Percentiles rank a stretch among this genome's conserved stretches.
These are phyloP conservation scores for Pichia sp. DNA, from an alignment of 1,139 yeast species.

Conservation along the genomic window DNA sequence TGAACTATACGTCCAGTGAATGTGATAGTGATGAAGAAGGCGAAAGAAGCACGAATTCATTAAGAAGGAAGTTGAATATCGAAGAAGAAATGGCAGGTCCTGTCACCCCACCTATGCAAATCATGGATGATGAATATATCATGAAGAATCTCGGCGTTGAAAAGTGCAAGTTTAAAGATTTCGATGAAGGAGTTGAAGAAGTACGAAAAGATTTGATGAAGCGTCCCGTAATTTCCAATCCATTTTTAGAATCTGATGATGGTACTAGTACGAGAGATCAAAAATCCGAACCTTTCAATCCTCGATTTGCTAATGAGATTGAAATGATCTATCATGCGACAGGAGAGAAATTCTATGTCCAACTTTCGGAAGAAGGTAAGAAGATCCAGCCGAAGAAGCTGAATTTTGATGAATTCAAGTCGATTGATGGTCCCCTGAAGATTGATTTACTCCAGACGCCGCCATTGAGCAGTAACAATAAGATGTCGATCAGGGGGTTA, in stretches of 20 bases:
- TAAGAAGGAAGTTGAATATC: conserved; percentile 15
- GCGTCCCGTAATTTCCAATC: conserved; percentile 13
- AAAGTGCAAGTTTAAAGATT: conserved; percentile 7
- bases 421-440: neutral
- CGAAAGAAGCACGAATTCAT: neutral
- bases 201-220: conserved; percentile 13
- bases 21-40: conserved; percentile 14
- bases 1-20: conserved; percentile 19
- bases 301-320: conserved; percentile 27
- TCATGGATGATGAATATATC: conserved; percentile 25
- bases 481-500: conserved; percentile 13
- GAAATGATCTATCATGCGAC: conserved; percentile 30
- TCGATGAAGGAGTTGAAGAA: conserved; percentile 17
- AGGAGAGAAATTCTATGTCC: conserved; percentile 24
- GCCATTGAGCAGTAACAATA: neutral
- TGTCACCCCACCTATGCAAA: conserved; percentile 28
- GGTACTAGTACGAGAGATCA: neutral
- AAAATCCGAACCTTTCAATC: too few relatives aligned
- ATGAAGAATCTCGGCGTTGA: conserved; percentile 23
- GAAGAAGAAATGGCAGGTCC: conserved; percentile 15
- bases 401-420: conserved; percentile 10
- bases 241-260: conserved; percentile 19
- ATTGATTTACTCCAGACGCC: conserved; percentile 4
- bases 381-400: conserved; percentile 26
- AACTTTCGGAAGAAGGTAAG: conserved; percentile 23